Conservation (phyloP, 75 land plant species). For the Gnetum montanum region DNA sequence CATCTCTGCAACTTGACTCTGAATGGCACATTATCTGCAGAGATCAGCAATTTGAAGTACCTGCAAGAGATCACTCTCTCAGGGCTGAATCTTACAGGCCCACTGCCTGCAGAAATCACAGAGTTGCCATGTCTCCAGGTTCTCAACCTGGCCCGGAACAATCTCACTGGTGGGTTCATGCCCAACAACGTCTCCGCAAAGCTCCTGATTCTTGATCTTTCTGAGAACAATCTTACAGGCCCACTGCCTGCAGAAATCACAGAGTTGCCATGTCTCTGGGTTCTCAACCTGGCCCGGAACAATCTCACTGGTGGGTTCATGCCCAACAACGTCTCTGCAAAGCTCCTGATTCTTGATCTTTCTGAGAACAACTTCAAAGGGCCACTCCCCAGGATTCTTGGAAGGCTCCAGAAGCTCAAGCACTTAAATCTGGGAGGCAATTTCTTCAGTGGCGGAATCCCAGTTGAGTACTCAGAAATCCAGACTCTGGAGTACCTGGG, state of each 20-base stretch:
- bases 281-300: constrained; percentile 60
- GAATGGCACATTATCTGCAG: no score
- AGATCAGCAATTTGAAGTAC: no score
- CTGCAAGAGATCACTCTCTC: no score
- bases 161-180: constrained; percentile 34
- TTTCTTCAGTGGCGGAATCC: constrained; percentile 54
- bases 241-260: constrained; percentile 29
- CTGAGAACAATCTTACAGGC: constrained; percentile 46
- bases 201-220: constrained; percentile 40
- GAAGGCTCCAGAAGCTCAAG: constrained; percentile 25
- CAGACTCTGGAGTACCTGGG: constrained; percentile 27
- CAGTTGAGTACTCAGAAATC: constrained; percentile 35
- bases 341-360: constrained; percentile 40
- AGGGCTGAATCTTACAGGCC: constrained; percentile 40
- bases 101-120: constrained; percentile 30
- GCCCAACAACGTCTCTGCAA: constrained; percentile 28
- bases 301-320: constrained; percentile 33
- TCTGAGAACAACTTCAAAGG: constrained; percentile 65
- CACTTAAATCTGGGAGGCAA: constrained; percentile 74
- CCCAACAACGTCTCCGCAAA: constrained; percentile 29
- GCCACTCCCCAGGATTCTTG: constrained; percentile 39
- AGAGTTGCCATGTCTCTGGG: constrained; percentile 20
- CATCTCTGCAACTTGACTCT: no score
- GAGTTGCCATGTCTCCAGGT: constrained; percentile 20
- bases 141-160: constrained; percentile 60